phyloP scores from a whole-genome alignment of 2,329 filamentous ascomycete species.

The Microsporum audouinii region DNA sequence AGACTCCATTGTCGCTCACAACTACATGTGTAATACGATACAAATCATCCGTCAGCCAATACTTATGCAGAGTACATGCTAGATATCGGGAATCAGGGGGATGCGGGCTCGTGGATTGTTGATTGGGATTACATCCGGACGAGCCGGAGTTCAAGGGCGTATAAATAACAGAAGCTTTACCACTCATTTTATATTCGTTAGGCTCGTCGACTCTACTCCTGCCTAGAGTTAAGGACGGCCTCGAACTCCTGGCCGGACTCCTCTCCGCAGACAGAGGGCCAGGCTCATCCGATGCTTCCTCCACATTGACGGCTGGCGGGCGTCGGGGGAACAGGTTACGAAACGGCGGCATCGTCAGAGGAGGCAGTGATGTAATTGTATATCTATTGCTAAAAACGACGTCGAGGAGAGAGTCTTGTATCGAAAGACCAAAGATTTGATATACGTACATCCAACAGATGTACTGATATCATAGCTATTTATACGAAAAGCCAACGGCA shows the following conservation, averaged over 20 bases:
- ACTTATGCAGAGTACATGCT: background rate
- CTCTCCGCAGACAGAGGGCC: slow-evolving; percentile 43
- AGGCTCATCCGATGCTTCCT: slow-evolving; percentile 9
- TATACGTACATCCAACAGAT: background rate
- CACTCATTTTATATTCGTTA: slow-evolving; percentile 69
- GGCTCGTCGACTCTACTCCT: slow-evolving; percentile 54
- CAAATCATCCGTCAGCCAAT: slow-evolving; percentile 19
- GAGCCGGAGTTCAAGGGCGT: background rate
- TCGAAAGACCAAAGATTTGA: background rate
- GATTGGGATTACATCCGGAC: background rate
- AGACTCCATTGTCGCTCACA: slow-evolving; percentile 90
- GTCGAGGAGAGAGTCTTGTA: background rate
- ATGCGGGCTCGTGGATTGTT: slow-evolving; percentile 7
- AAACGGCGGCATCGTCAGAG: slow-evolving; percentile 50
- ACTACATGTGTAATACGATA: slow-evolving; percentile 43
- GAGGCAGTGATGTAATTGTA: background rate
- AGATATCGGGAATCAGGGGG: background rate
- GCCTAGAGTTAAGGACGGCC: slow-evolving; percentile 45
- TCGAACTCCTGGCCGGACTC: slow-evolving; percentile 38
- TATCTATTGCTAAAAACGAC: background rate
- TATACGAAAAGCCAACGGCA: no score
- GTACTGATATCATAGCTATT: no score
- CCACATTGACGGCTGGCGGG: slow-evolving; percentile 22
- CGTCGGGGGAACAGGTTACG: slow-evolving; percentile 61
- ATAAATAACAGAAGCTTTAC: slow-evolving; percentile 39